These are phyloP conservation scores for Leccinum truebloodii DNA, from an alignment of 768 basidiomycete species.

Conservation along the genomic window DNA sequence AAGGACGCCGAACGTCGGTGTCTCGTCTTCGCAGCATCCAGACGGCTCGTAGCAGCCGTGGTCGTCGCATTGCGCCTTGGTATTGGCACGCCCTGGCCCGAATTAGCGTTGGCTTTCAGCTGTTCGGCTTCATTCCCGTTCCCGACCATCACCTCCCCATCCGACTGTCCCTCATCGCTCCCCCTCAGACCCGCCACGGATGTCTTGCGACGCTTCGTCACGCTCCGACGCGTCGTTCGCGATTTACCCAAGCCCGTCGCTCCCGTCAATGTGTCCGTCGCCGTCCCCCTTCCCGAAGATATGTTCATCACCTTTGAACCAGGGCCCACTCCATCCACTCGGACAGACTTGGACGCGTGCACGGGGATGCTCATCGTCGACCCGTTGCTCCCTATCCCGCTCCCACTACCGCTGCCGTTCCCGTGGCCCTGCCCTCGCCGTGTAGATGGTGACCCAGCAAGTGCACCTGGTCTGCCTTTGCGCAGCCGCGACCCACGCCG, in stretches of 20 bases:
- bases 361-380: too few relatives aligned
- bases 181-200: slow-evolving; percentile 11
- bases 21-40: neutral
- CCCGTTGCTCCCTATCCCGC: too few relatives aligned
- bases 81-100: neutral
- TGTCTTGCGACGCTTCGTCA: slow-evolving; percentile 7
- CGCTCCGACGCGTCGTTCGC: slow-evolving; percentile 5
- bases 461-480: slow-evolving; percentile 15
- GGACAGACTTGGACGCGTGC: too few relatives aligned
- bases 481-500: slow-evolving; percentile 11
- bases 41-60: neutral
- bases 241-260: neutral
- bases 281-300: neutral
- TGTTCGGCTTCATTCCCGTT: neutral
- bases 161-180: too few relatives aligned
- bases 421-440: too few relatives aligned
- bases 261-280: too few relatives aligned
- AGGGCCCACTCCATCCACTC: slow-evolving; percentile 15
- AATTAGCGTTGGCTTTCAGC: too few relatives aligned
- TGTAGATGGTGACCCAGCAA: neutral
- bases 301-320: neutral
- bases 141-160: slow-evolving; percentile 9
- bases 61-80: neutral
- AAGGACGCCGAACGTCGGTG: slow-evolving; percentile 19
- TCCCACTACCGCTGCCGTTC: too few relatives aligned